Evolutionary conservation across 2,329 filamentous ascomycete genomes (phyloP), one percentile per base, ranked within the genome.

Genomic region (Mycosphaerelloides madeirae): DNA sequence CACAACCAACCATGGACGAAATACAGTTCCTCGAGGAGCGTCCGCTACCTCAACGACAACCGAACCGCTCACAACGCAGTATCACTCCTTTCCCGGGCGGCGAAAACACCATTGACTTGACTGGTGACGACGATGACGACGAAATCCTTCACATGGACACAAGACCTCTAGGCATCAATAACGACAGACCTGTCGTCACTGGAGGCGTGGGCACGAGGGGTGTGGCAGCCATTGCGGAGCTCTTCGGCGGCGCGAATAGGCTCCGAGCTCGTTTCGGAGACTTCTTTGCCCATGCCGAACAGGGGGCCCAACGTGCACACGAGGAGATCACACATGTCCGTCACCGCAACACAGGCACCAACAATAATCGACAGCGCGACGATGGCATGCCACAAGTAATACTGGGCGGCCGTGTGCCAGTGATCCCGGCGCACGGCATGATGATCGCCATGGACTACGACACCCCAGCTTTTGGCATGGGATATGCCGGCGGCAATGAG

Each of bases 21-120:
- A 68, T 79, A 6, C 65, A 77, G 46, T 75, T 78, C 53, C 49
- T 74, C n/a, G 56, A 50, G 22, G 48, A 53, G 22, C 44, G 47
- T 8, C 43, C 54, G 16, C 51, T 48, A 15, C 42, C 49, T 29
- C 42, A 44, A 16, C 44, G 47, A 29, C 49, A 48, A 35, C 33
- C 46, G 31, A 51, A 44, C 36, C 44, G 52, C 9, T 45, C 43
- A 13, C 46, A 32, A 29, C 43, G 44, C 15, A 58, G 43, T 43
- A 39, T 56, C 41, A 56, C 56, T 15, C 56, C 56, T 38, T 53
- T 49, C 32, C 51, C 56, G 7, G 54, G 50, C 22, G 50, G 48
- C 13, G 11, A 38, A 12, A 36, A 52, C 33, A 46, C 56, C n/a
- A 59, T 63, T 13, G 60, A 67, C 16, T 57, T 69, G 32, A 65